Base-by-base conservation (phyloP, 2,329 filamentous ascomycete species). In the Tolypocladium sp. region DNA sequence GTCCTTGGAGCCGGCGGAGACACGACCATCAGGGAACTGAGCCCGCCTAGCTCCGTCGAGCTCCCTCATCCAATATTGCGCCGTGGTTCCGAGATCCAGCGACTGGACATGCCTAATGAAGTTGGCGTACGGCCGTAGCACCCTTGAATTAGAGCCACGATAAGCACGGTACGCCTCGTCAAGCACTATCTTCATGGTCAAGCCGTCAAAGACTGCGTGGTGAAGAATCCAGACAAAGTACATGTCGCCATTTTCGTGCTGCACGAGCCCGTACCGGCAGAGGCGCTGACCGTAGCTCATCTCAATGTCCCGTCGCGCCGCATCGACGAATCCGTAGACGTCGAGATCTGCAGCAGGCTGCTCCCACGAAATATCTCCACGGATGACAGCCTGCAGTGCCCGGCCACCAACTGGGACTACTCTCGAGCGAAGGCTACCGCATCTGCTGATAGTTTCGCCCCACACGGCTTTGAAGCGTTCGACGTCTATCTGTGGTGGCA, bases 151-250 rank as follows among this genome's bases (percentile, higher is more conserved):
- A 55, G 59, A 20, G 2, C 53, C 57, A 3, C 46, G 35, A 40
- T 63, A 65, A 17, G 55, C 40, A 4, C 56, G 40, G 15, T 57
- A 37, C 7, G 65, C 37, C 0, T 38, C 37, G 17, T 56, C 51
- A n/a, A 61, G 20, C 17, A 63, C 56, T 0, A 63, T 55, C 10
- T 42, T 44, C 53, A 63, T 35, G 12, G 64, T 64, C 65, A 64
- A 68, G 13, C 67, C 68, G 42, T 70, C 69, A 37, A 69, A 67
- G 0, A 69, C 37, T 4, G 67, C 61, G 33, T 70, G 69, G 35
- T 70, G 69, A 2, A 61, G 57, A 2, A 64, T 66, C 59, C 64
- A 67, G 4, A 66, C 60, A 22, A 71, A 66, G 12, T 46, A 67
- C 8, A 25, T 3, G 7, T 38, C 9, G 17, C 17, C 17, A 49